phyloP scores from a whole-genome alignment of 1,284 basidiomycete genomes.

The Sporisorium exsertum region DNA sequence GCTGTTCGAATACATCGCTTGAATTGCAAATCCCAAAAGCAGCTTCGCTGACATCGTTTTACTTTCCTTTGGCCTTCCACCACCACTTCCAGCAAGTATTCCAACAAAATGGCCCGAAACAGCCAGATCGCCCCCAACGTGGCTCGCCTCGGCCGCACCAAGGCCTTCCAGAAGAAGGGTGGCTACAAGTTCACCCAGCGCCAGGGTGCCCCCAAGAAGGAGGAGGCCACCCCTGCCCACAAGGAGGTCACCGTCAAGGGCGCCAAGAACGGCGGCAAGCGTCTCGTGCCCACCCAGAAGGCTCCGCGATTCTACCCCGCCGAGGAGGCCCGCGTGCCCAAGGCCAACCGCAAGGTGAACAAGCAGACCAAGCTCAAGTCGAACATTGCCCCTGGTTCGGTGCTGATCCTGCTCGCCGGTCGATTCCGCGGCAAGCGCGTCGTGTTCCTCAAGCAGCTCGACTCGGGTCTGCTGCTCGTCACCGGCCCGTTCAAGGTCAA shows the following conservation, averaged over 20 bases:
- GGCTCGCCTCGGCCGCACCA: constrained; percentile 76
- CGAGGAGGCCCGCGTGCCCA: constrained; percentile 89
- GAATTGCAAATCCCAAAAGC: not conserved
- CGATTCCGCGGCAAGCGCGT: constrained; percentile 99
- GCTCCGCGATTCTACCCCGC: constrained; percentile 96
- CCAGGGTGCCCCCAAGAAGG: constrained; percentile 74
- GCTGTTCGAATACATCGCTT: constrained; percentile 6
- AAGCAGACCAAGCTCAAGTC: constrained; percentile 79
- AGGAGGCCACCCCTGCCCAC: constrained; percentile 72
- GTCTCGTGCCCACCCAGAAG: constrained; percentile 85
- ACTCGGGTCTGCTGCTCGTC: constrained; percentile 91
- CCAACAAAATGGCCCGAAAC: constrained; percentile 84
- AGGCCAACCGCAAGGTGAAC: constrained; percentile 88
- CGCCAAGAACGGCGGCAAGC: constrained; percentile 90
- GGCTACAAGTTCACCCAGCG: constrained; percentile 80
- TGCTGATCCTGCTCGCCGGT: constrained; percentile 96
- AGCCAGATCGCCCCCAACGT: constrained; percentile 82
- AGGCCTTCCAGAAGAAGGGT: constrained; percentile 82
- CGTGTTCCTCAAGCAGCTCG: constrained; percentile 96
- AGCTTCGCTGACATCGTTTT: constrained; percentile 21
- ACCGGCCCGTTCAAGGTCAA: constrained; percentile 99
- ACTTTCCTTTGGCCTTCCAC: constrained; percentile 1
- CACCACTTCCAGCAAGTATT: constrained; percentile 30
- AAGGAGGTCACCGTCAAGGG: constrained; percentile 88
- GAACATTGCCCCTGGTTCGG: constrained; percentile 91